phyloP scores from a whole-genome alignment of 768 basidiomycete species.

The Mycena vulgaris region DNA sequence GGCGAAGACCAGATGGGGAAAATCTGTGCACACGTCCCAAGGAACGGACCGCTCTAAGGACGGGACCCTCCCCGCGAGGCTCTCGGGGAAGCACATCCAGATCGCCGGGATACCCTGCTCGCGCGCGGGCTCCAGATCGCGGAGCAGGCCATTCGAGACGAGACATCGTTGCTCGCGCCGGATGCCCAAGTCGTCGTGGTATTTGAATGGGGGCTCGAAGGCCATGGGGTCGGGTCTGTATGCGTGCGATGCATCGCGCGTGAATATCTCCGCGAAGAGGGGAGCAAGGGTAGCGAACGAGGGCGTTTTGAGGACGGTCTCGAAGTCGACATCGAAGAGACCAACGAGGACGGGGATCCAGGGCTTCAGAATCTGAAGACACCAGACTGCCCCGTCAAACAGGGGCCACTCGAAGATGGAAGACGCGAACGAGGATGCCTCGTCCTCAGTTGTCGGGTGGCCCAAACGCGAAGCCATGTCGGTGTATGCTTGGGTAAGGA shows the following conservation, averaged over 20 bases:
- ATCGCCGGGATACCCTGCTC: not conserved
- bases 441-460: not conserved
- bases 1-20: not conserved
- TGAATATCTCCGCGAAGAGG: not conserved
- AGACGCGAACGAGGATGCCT: not conserved
- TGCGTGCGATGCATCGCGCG: not conserved
- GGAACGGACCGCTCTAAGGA: not conserved
- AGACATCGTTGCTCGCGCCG: not conserved
- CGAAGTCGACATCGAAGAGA: conserved; percentile 4
- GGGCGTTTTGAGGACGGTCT: not conserved
- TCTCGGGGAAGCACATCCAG: conserved; percentile 3
- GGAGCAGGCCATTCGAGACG: conserved; percentile 3
- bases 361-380: not conserved
- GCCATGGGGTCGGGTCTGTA: not conserved
- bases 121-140: conserved; percentile 7
- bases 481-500: not conserved
- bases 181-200: not conserved
- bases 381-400: not conserved
- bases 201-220: not conserved
- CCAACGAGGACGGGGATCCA: not conserved
- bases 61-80: not conserved
- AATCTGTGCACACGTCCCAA: not conserved
- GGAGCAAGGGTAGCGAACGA: not conserved
- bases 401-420: conserved; percentile 10
- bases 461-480: conserved; percentile 8